Conservation (phyloP, 345 rosid species). For the Clarkia xantiana region DNA sequence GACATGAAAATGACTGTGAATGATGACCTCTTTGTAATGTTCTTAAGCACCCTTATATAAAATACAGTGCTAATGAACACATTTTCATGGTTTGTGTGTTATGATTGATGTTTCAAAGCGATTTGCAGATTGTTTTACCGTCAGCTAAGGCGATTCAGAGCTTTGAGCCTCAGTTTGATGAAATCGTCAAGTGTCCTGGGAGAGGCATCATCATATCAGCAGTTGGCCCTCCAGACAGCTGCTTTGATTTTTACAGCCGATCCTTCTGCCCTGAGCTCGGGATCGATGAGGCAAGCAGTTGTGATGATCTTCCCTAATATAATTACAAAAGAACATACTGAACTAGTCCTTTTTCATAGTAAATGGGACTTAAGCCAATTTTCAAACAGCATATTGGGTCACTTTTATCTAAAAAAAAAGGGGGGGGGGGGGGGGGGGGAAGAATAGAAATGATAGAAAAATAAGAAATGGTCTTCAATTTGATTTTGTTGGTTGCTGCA, state of each 20-base stretch:
- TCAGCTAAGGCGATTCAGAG: conserved; percentile 41
- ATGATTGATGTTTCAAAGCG: neutral
- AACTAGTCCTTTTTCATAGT: no score
- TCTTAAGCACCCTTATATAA: neutral
- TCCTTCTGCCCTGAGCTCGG: conserved; percentile 58
- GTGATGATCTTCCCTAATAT: neutral
- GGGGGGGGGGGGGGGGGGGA: no score
- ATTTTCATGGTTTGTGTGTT: neutral
- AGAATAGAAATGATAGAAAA: neutral
- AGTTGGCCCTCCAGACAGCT: conserved; percentile 32
- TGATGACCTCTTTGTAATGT: conserved; percentile 35
- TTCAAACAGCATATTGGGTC: no score
- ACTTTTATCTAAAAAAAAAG: no score
- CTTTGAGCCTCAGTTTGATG: conserved; percentile 31
- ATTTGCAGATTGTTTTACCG: conserved; percentile 39
- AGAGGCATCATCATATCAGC: conserved; percentile 41
- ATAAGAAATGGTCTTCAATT: neutral
- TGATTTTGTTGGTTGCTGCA: neutral
- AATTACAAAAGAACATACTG: no score
- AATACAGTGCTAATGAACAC: neutral
- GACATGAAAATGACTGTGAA: conserved; percentile 37
- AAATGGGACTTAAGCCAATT: no score
- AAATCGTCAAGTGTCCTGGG: conserved; percentile 38
- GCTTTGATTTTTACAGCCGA: conserved; percentile 53
- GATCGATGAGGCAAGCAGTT: conserved; percentile 36